These are phyloP conservation scores for Hippophae rhamnoides DNA, from an alignment of 306 rosid genomes.

Conservation along the genomic window DNA sequence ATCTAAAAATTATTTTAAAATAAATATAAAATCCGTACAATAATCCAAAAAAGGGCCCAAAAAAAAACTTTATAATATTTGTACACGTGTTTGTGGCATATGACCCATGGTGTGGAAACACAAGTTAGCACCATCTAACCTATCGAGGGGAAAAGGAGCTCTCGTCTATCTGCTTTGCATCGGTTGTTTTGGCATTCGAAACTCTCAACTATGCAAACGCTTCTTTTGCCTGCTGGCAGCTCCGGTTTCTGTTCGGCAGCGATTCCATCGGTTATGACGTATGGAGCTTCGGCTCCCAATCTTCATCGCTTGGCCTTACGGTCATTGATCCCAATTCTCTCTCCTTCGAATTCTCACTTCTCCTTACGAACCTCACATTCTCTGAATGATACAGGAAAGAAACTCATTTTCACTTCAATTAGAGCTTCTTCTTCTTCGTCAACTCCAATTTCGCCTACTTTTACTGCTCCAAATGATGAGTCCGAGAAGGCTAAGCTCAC, in stretches of 20 bases:
- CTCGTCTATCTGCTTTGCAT: too few relatives aligned
- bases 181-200: not conserved
- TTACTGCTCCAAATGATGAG: slow-evolving; percentile 40
- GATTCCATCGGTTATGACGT: slow-evolving; percentile 8
- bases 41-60: too few relatives aligned
- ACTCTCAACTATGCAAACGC: slow-evolving; percentile 49
- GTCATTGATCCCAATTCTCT: slow-evolving; percentile 19
- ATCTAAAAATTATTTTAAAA: too few relatives aligned
- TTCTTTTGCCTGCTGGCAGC: slow-evolving; percentile 46
- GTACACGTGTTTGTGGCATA: too few relatives aligned
- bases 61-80: too few relatives aligned
- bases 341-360: slow-evolving; percentile 17
- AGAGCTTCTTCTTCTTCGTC: slow-evolving; percentile 44
- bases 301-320: slow-evolving; percentile 16
- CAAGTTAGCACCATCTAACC: too few relatives aligned
- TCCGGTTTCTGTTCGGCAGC: slow-evolving; percentile 33
- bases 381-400: slow-evolving; percentile 22
- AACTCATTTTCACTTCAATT: slow-evolving; percentile 20
- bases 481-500: slow-evolving; percentile 69
- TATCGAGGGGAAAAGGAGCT: too few relatives aligned
- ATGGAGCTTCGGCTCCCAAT: slow-evolving; percentile 12
- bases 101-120: too few relatives aligned
- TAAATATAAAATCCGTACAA: too few relatives aligned
- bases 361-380: slow-evolving; percentile 20
- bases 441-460: slow-evolving; percentile 40